Conservation (phyloP, 108 stramenopile species). For the Pseudonitzschia pungens region DNA sequence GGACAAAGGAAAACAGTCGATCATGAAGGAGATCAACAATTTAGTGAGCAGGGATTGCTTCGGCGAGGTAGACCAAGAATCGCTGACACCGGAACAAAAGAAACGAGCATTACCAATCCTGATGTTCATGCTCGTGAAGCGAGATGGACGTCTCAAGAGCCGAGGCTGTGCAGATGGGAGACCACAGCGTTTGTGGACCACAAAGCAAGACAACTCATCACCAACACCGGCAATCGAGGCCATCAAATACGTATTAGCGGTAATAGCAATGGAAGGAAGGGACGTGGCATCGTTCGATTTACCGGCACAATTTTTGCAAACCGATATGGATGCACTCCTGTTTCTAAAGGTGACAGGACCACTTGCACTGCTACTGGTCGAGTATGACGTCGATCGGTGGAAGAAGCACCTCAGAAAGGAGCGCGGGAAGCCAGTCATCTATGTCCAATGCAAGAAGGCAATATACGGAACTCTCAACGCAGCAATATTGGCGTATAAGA, state of each 20-base stretch:
- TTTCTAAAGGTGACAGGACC: too few relatives aligned
- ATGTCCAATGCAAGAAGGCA: constrained; percentile 31
- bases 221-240: constrained; percentile 33
- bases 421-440: constrained; percentile 24
- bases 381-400: constrained; percentile 28
- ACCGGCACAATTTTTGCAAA: constrained; percentile 37
- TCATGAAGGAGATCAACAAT: too few relatives aligned
- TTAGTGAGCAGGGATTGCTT: background rate
- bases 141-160: constrained; percentile 29
- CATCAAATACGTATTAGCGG: constrained; percentile 12
- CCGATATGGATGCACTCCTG: constrained; percentile 26
- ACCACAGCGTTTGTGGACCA: constrained; percentile 10
- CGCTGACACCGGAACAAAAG: constrained; percentile 8
- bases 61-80: background rate
- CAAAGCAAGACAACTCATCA: constrained; percentile 33
- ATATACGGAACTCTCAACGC: constrained; percentile 42
- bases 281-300: constrained; percentile 35
- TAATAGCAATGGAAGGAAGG: constrained; percentile 38
- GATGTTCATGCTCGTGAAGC: constrained; percentile 45
- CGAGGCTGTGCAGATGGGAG: constrained; percentile 41
- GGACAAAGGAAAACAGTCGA: too few relatives aligned
- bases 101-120: constrained; percentile 18
- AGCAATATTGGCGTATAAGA: constrained; percentile 31
- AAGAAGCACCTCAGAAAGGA: constrained; percentile 11
- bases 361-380: constrained; percentile 26